Conservation (phyloP, 1,139 yeast genomes). For the Debaryomyces coudertii region DNA sequence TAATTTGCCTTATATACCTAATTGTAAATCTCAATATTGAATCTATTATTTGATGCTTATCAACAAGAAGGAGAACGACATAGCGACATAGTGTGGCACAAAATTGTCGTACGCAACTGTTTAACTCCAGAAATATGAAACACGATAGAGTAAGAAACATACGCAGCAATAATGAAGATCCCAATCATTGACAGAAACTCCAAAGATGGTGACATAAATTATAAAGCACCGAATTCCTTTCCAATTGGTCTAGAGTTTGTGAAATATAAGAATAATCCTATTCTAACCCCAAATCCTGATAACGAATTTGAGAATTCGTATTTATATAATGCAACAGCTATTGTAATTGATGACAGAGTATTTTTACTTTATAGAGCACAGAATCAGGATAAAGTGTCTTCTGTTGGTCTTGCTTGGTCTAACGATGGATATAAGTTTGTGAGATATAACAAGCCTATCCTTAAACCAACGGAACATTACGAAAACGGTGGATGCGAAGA, state of each 20-base stretch:
- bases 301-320: slow-evolving; percentile 45
- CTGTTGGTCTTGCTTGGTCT: slow-evolving; percentile 49
- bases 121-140: background rate
- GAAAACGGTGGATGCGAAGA: slow-evolving; percentile 49
- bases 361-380: slow-evolving; percentile 47
- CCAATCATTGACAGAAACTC: slow-evolving; percentile 34
- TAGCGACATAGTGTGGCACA: slow-evolving; percentile 1
- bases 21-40: background rate
- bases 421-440: slow-evolving; percentile 40
- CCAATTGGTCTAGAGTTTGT: slow-evolving; percentile 47
- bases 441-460: slow-evolving; percentile 36
- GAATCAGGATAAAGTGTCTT: slow-evolving; percentile 36
- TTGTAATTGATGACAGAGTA: slow-evolving; percentile 44
- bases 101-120: slow-evolving; percentile 7
- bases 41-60: slow-evolving; percentile 5
- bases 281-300: slow-evolving; percentile 42
- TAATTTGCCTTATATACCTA: background rate
- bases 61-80: slow-evolving; percentile 8
- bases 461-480: slow-evolving; percentile 44
- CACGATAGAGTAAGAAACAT: background rate
- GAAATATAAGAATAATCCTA: slow-evolving; percentile 41
- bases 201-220: slow-evolving; percentile 35
- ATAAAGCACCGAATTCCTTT: slow-evolving; percentile 39
- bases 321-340: slow-evolving; percentile 49
- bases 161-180: slow-evolving; percentile 26